Base-by-base conservation (phyloP, 2,329 filamentous ascomycete species). In the Ascocoryne sarcoides region DNA sequence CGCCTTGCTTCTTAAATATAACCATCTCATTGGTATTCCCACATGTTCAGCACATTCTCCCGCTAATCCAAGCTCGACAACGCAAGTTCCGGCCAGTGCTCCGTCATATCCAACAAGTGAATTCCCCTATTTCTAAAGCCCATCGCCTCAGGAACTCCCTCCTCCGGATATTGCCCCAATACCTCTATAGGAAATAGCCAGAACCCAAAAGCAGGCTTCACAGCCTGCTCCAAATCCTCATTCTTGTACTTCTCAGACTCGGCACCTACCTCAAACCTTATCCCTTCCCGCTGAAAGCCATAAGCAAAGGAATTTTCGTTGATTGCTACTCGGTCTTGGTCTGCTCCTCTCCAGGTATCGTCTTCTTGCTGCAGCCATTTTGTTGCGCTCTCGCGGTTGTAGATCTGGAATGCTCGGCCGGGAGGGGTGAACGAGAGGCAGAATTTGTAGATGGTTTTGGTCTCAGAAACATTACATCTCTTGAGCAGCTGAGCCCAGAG, bases 121-220 rank as follows among this genome's bases (percentile, higher is more conserved):
- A 12, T 7, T 7, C 7, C 7, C 7, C 12, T 26, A 12, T 12
- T 12, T 7, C 12, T 26, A 7, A 7, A 7, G 7, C 7, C 23
- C 7, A 26, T 26, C 7, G 23, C 23, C 7, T 26, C 23, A 26
- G 12, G 7, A 26, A 26, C 23, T 12, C 23, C 23, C 7, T 7
- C 23, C n/a, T n/a, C n/a, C n/a, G n/a, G n/a, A n/a, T n/a, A n/a
- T n/a, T n/a, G n/a, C n/a, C n/a, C 37, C 23, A 39, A 18, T 10
- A 33, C 8, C 14, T 39, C 37, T 3, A 39, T 26, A 5, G 38
- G 38, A 40, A 40, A 40, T 23, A 40, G 38, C 38, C 38, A 35
- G 26, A 40, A 40, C 10, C 38, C 38, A 19, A 40, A 28, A 17
- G 31, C 38, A 5, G 38, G 31, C 38, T 36, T 32, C n/a, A 40